phyloP scores from a whole-genome alignment of 257 asterid species.

The Gentiana macrophylla region DNA sequence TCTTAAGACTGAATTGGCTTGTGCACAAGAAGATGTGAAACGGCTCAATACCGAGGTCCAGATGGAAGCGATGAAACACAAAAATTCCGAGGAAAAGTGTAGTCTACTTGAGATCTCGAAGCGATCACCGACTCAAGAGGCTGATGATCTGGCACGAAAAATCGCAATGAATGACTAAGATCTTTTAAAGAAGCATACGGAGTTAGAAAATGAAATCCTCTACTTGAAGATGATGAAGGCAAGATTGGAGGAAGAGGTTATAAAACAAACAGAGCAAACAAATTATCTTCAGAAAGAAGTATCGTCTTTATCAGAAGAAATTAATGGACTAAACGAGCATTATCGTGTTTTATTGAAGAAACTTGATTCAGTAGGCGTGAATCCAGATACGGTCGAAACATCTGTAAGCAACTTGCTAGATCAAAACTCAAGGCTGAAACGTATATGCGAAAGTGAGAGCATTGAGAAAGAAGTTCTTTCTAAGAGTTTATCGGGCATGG shows the following conservation, averaged over 20 bases:
- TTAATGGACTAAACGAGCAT: conserved; percentile 42
- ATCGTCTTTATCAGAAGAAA: conserved; percentile 55
- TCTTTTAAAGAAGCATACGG: conserved; percentile 54
- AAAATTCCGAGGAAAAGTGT: conserved; percentile 49
- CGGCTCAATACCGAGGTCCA: conserved; percentile 46
- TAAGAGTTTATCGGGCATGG: conserved; percentile 53
- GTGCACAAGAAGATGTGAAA: conserved; percentile 42
- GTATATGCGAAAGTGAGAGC: conserved; percentile 29
- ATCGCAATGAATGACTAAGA: conserved; percentile 69
- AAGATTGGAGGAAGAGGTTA: conserved; percentile 68
- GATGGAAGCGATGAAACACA: conserved; percentile 36
- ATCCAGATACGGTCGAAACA: conserved; percentile 35
- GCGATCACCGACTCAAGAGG: conserved; percentile 52
- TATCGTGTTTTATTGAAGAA: conserved; percentile 52
- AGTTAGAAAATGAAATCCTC: conserved; percentile 59
- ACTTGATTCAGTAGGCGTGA: conserved; percentile 52
- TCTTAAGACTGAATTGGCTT: conserved; percentile 45
- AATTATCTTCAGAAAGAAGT: conserved; percentile 54
- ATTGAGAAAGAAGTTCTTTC: conserved; percentile 43
- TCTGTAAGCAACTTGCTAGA: conserved; percentile 46
- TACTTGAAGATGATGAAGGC: conserved; percentile 58
- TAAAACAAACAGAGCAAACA: conserved; percentile 36
- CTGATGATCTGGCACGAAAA: conserved; percentile 51
- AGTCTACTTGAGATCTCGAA: conserved; percentile 45
- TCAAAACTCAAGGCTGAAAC: conserved; percentile 48